Evolutionary conservation across 371 early-diverging fungal species (phyloP).

Genomic region (Mucor piriformis): DNA sequence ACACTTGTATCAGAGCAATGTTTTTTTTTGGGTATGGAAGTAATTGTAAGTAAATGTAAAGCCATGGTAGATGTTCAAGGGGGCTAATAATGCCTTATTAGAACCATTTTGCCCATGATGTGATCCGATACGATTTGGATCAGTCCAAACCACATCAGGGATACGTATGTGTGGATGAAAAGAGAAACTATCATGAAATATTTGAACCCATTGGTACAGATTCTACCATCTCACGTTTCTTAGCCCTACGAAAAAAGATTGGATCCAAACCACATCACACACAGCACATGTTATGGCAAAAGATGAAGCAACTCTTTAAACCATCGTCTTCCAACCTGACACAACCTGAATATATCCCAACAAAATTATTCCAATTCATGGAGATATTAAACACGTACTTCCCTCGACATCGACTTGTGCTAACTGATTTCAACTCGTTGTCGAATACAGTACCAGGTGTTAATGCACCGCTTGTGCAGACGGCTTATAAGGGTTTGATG

Average conservation of each 20-base stretch:
- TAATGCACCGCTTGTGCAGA: constrained; percentile 90
- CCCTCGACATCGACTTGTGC: constrained; percentile 79
- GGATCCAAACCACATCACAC: constrained; percentile 54
- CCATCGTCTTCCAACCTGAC: constrained; percentile 80
- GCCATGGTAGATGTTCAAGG: neutral
- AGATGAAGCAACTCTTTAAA: constrained; percentile 68
- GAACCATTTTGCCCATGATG: constrained; percentile 93
- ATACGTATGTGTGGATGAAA: constrained; percentile 73
- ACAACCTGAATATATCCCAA: constrained; percentile 83
- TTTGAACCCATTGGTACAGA: constrained; percentile 76
- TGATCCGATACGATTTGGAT: constrained; percentile 78
- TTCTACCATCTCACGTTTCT: constrained; percentile 67
- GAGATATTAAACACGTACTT: constrained; percentile 71
- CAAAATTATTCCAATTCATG: constrained; percentile 69
- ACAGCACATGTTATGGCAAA: constrained; percentile 30
- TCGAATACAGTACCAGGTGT: constrained; percentile 76
- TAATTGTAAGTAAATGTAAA: constrained; percentile 69
- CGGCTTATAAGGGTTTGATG: constrained; percentile 79
- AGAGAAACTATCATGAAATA: constrained; percentile 77
- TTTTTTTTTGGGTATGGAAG: constrained; percentile 89
- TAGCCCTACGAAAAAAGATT: constrained; percentile 54
- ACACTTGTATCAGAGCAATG: constrained; percentile 67
- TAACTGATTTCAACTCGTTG: constrained; percentile 81
- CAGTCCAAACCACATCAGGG: constrained; percentile 75
- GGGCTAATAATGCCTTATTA: constrained; percentile 13